Base-by-base conservation (phyloP, 2,329 filamentous ascomycete species). In the Metarhizium anisopliae region DNA sequence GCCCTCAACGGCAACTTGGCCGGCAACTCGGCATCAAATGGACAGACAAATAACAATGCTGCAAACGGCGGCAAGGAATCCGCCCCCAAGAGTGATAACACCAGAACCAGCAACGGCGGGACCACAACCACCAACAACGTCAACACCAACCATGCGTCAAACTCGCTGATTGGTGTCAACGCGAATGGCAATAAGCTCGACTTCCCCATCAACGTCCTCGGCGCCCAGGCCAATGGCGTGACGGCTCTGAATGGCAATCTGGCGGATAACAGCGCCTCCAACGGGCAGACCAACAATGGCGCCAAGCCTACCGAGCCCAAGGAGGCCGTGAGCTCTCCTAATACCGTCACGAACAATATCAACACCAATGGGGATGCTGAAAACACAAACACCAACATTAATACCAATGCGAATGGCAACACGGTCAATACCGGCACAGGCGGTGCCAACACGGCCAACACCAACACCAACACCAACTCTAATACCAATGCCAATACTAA, bases 131-230 rank as follows among this genome's bases (percentile, higher is more conserved):
- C 38, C 38, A 16, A 40, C 38, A 40, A 40, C 14, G 13, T 16
- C 38, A 40, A 16, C 14, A 16, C 11, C 11, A 40, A 40, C 38
- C 11, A 16, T 5, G 38, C 38, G 32, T 13, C 38, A 36, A 11
- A 8, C 8, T n/a, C 47, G 0, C 53, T 51, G 5, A 0, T 55
- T 6, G 53, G 50, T 6, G 16, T 51, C 40, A 55, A 55, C 36
- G 18, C 53, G 2, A 32, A 45, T 38, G 47, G 50, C 18, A 40
- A 40, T 16, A 40, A 13, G 38, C 25, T 55, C 8, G n/a, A 36
- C 4, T 45, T 55, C 30, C 53, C 53, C 11, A 14, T 55, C 7
- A 55, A 55, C 8, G 53, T 55, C 18, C 30, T 55, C 10, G 53
- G 53, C 3, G 29, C 35, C 36, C 53, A 55, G 40, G 50, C 38